Percentiles rank a stretch among this genome's conserved stretches.
These are phyloP conservation scores for Cladorrhinum sp. DNA, from an alignment of 2,329 filamentous ascomycete species.

Conservation along the genomic window DNA sequence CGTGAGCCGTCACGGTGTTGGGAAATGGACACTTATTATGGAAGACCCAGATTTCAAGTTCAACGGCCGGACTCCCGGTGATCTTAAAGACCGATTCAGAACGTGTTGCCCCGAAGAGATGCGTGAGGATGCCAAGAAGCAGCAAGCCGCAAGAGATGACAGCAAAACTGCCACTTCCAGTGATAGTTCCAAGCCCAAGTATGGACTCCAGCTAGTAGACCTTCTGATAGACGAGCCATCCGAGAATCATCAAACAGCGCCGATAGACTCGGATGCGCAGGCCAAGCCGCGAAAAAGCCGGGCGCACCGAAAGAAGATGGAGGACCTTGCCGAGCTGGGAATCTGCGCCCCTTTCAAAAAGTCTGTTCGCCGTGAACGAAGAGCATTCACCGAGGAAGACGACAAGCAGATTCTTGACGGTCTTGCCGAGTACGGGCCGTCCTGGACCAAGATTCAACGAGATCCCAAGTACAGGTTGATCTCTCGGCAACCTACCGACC, in stretches of 20 bases:
- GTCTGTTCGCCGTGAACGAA: slow-evolving; percentile 57
- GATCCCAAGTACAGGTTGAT: slow-evolving; percentile 57
- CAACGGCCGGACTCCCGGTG: slow-evolving; percentile 58
- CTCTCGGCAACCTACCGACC: slow-evolving; percentile 58
- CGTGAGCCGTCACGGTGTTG: slow-evolving; percentile 60
- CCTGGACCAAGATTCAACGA: slow-evolving; percentile 64
- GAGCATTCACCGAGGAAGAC: slow-evolving; percentile 61
- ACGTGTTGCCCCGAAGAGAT: slow-evolving; percentile 64
- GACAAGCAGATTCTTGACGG: slow-evolving; percentile 61
- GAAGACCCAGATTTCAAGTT: slow-evolving; percentile 60
- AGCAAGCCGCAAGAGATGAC: background rate
- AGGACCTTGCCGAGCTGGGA: slow-evolving; percentile 49
- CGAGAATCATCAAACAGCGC: slow-evolving; percentile 18
- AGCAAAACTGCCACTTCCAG: slow-evolving; percentile 23
- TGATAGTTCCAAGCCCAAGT: slow-evolving; percentile 41
- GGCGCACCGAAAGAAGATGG: slow-evolving; percentile 42
- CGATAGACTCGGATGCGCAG: slow-evolving; percentile 22
- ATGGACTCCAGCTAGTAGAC: slow-evolving; percentile 52
- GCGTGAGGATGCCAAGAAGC: slow-evolving; percentile 30
- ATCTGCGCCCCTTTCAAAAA: slow-evolving; percentile 62
- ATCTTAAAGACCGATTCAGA: slow-evolving; percentile 64
- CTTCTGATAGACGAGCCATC: slow-evolving; percentile 47
- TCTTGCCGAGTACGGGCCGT: slow-evolving; percentile 57
- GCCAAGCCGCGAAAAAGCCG: slow-evolving; percentile 36
- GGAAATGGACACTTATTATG: slow-evolving; percentile 63